Percentiles rank a stretch among this genome's conserved stretches.
phyloP scores from a whole-genome alignment of 163 green algal genomes.

The Smithsoniella earleae region DNA sequence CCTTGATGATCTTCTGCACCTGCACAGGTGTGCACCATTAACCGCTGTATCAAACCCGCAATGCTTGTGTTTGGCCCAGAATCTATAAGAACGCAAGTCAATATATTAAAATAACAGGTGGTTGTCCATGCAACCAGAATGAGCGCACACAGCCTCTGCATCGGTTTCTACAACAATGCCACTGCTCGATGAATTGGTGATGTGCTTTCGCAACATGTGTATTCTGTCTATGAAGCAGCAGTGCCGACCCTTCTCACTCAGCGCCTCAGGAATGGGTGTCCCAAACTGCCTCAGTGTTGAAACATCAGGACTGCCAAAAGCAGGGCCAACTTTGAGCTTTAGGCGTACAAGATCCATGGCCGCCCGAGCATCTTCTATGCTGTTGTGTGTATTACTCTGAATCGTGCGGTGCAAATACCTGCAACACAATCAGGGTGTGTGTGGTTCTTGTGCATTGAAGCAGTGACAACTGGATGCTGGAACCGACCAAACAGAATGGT shows the following conservation, averaged over 20 bases:
- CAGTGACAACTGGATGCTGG: too few species aligned
- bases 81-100: too few species aligned
- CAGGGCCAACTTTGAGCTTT: slow-evolving; percentile 63
- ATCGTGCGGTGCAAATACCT: slow-evolving; percentile 67
- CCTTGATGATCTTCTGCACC: too few species aligned
- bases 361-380: slow-evolving; percentile 61
- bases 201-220: slow-evolving; percentile 40
- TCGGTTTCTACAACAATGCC: neutral
- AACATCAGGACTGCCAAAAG: slow-evolving; percentile 34
- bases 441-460: slow-evolving; percentile 59
- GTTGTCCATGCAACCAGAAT: too few species aligned
- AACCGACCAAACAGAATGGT: slow-evolving; percentile 31
- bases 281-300: slow-evolving; percentile 27
- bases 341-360: slow-evolving; percentile 77
- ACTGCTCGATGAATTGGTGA: slow-evolving; percentile 26
- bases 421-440: too few species aligned
- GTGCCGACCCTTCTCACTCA: neutral
- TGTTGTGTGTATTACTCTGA: slow-evolving; percentile 67
- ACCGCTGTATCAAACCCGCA: too few species aligned
- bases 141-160: neutral
- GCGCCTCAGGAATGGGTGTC: slow-evolving; percentile 43
- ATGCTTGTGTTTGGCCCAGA: too few species aligned
- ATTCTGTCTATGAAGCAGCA: slow-evolving; percentile 49
- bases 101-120: too few species aligned
- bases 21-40: too few species aligned